Percentiles rank a stretch among this genome's conserved stretches.
Conservation (phyloP, 2,329 filamentous ascomycete genomes). For the Phialophora verrucosa region DNA sequence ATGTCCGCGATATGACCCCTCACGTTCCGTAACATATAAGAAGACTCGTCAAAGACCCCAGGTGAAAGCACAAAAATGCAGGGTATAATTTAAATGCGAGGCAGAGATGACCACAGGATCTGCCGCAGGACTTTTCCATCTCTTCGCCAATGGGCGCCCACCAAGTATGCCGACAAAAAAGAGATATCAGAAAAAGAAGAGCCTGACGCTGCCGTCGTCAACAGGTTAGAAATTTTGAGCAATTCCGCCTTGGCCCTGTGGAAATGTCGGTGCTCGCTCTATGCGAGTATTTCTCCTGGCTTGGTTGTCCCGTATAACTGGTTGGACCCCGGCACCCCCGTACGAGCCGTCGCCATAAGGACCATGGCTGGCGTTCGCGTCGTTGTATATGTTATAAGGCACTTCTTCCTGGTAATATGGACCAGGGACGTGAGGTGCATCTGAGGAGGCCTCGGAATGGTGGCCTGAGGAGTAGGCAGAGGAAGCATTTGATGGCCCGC, state of each 20-base stretch:
- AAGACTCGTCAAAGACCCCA: slow-evolving; percentile 12
- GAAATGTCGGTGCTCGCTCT: slow-evolving; percentile 85
- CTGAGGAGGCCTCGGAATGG: slow-evolving; percentile 66
- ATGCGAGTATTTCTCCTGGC: slow-evolving; percentile 93
- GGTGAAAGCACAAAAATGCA: slow-evolving; percentile 1
- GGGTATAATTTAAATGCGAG: slow-evolving; percentile 16
- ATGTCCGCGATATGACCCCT: not conserved
- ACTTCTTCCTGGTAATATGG: slow-evolving; percentile 61
- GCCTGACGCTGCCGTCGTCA: not conserved
- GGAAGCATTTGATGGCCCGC: slow-evolving; percentile 92
- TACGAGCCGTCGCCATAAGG: slow-evolving; percentile 63
- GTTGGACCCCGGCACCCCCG: slow-evolving; percentile 61
- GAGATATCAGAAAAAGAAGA: not conserved
- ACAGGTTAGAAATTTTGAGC: slow-evolving; percentile 83
- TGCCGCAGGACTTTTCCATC: slow-evolving; percentile 9
- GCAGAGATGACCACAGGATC: slow-evolving; percentile 8
- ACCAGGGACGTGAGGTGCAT: slow-evolving; percentile 54
- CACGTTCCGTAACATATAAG: slow-evolving; percentile 3
- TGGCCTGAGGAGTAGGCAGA: slow-evolving; percentile 80
- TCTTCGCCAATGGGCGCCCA: not conserved
- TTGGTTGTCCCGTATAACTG: slow-evolving; percentile 90
- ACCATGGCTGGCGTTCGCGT: slow-evolving; percentile 51
- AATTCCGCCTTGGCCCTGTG: slow-evolving; percentile 82
- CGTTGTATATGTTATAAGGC: slow-evolving; percentile 58
- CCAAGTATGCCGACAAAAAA: not conserved